These are phyloP conservation scores for Penicillium sp. DNA, from an alignment of 2,329 filamentous ascomycete genomes.

Conservation along the genomic window DNA sequence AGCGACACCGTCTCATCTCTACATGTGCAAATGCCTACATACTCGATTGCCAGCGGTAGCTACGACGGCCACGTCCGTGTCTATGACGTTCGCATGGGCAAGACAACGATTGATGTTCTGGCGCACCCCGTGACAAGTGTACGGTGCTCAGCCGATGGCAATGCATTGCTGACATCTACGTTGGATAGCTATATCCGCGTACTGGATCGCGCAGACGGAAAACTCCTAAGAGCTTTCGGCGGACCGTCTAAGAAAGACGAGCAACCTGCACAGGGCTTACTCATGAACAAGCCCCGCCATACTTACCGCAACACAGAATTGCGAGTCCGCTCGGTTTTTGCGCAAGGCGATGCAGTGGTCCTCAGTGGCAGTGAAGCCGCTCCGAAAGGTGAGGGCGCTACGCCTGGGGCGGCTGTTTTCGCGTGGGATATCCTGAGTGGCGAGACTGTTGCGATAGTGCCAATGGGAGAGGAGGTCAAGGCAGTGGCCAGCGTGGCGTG, in stretches of 20 bases:
- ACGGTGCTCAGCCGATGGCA: slow-evolving; percentile 68
- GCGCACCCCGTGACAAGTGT: slow-evolving; percentile 72
- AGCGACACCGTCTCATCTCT: slow-evolving; percentile 46
- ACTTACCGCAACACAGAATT: slow-evolving; percentile 66
- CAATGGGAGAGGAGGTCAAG: slow-evolving; percentile 43
- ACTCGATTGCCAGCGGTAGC: slow-evolving; percentile 69
- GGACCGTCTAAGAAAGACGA: slow-evolving; percentile 41
- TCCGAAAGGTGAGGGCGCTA: slow-evolving; percentile 14
- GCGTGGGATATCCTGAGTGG: slow-evolving; percentile 86
- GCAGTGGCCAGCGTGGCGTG: slow-evolving; percentile 50
- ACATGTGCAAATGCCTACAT: slow-evolving; percentile 41
- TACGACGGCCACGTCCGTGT: slow-evolving; percentile 80
- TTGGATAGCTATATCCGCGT: slow-evolving; percentile 77
- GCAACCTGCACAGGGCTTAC: slow-evolving; percentile 42
- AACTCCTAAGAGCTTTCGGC: slow-evolving; percentile 71
- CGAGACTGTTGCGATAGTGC: slow-evolving; percentile 64
- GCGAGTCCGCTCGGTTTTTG: slow-evolving; percentile 74
- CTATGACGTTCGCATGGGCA: slow-evolving; percentile 82
- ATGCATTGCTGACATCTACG: slow-evolving; percentile 71
- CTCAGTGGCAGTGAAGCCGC: slow-evolving; percentile 75
- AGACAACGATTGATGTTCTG: slow-evolving; percentile 69
- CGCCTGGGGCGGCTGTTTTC: slow-evolving; percentile 38
- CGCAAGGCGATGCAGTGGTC: slow-evolving; percentile 74
- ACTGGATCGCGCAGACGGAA: slow-evolving; percentile 76
- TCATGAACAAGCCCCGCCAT: slow-evolving; percentile 10